Evolutionary conservation across 1,284 basidiomycete species (phyloP), one percentile per base, ranked within the genome.

Genomic region (Tilletia walkeri): DNA sequence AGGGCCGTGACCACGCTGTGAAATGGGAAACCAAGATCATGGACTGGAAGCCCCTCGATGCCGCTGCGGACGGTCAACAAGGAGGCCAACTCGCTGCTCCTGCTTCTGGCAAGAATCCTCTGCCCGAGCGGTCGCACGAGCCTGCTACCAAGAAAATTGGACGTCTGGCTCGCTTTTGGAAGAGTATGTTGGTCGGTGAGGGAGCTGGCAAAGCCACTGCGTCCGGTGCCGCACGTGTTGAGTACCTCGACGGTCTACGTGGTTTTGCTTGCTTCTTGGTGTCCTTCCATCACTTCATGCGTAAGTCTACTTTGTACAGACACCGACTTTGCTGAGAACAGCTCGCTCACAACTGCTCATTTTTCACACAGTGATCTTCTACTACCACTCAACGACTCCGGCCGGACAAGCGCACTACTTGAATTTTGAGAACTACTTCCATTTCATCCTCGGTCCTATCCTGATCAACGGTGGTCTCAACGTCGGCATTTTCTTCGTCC

Each of bases 191-290:
- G 36, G 76, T 78, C 69, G 72, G 73, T 72, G 73, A 76, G 66
- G 76, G 77, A 16, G 72, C 67, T 47, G 75, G 70, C 4, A 70
- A 71, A 68, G 38, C 71, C 66, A 78, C 75, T 48, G 75, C 77
- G 67, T 75, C 74, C 3, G 77, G 77, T 50, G 76, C 73, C 20
- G 73, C 75, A 3, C 72, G 77, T 49, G 77, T 80, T 67, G 79
- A 80, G 70, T 80, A 80, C 54, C 72, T 80, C 24, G 79, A 80
- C 47, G 78, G 79, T 67, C 67, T 80, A 66, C 71, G 78, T 67
- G 79, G 79, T 4, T 80, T 80, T 45, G 79, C 79, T 2, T 78
- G 78, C 47, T 76, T 80, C 72, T 36, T 78, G 61, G 79, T 80
- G 48, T 79, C 79, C 59, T 76, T 80, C 69, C 76, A 77, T 66